These are phyloP conservation scores for Myriosclerotinia curreyana DNA, from an alignment of 2,329 filamentous ascomycete species.

Conservation along the genomic window DNA sequence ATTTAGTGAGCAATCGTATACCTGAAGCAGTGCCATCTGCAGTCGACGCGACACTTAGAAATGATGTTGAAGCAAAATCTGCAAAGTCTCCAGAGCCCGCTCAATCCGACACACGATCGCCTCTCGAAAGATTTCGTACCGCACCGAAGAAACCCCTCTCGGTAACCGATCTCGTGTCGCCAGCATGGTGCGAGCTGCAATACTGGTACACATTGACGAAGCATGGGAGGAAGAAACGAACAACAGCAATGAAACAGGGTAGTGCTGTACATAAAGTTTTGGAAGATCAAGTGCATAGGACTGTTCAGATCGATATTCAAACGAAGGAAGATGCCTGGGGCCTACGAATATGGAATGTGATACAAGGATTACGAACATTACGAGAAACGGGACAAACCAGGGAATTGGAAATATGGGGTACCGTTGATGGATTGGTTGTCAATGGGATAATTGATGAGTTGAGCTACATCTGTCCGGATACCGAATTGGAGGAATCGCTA, in stretches of 20 bases:
- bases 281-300: slow-evolving; percentile 80
- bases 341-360: slow-evolving; percentile 82
- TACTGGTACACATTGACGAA: slow-evolving; percentile 83
- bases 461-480: slow-evolving; percentile 72
- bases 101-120: slow-evolving; percentile 51
- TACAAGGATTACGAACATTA: slow-evolving; percentile 76
- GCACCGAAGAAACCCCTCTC: slow-evolving; percentile 75
- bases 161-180: slow-evolving; percentile 83
- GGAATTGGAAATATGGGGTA: slow-evolving; percentile 81
- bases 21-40: background rate
- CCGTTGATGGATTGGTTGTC: slow-evolving; percentile 76
- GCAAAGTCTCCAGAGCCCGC: slow-evolving; percentile 13
- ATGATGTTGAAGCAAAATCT: slow-evolving; percentile 8
- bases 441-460: slow-evolving; percentile 89
- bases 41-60: background rate
- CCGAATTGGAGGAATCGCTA: slow-evolving; percentile 54
- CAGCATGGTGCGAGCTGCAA: slow-evolving; percentile 94
- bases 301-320: slow-evolving; percentile 67
- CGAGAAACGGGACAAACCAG: slow-evolving; percentile 68
- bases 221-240: slow-evolving; percentile 71
- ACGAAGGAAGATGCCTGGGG: slow-evolving; percentile 82
- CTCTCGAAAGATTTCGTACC: slow-evolving; percentile 74
- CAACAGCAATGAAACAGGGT: slow-evolving; percentile 80
- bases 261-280: slow-evolving; percentile 75
- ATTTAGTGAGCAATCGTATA: slow-evolving; percentile 53